Evolutionary conservation across 352 stramenopile species (phyloP), one percentile per base, ranked within the genome.

Genomic region (Pythium oligandrum): DNA sequence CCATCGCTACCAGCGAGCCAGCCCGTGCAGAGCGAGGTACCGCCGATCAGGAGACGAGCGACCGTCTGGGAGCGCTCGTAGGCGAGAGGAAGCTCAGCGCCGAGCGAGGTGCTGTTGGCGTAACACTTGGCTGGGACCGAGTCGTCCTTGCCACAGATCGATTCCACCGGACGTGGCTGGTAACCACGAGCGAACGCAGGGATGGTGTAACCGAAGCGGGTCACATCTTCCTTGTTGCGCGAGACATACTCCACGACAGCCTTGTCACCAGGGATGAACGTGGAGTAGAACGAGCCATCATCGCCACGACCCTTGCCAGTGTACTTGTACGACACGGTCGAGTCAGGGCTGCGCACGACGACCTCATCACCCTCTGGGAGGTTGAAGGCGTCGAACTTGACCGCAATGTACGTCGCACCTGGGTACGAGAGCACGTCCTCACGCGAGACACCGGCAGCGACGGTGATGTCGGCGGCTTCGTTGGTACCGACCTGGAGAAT

Each of bases 11-110:
- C 79, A 33, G 45, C 60, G 12, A 90, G 73, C 68, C 75, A 90
- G 7, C 79, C 79, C 2, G 79, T 88, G 55, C 79, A 90, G 44
- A 82, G 36, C 40, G 57, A 65, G 3, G 58, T 60, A 12, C 74
- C 74, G 44, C 78, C 70, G 44, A 91, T 80, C 3, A 86, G 36
- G n/a, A 91, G 61, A 17, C 78, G 73, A 48, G 73, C 75, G 6
- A 88, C 61, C 9, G 80, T 57, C 48, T 82, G 53, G 32, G 60
- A 51, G 17, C 61, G 63, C 32, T 56, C 58, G 57, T 80, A 84
- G n/a, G 77, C 65, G 8, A 65, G 55, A 17, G 74, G 71, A 2
- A 82, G 59, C 4, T 32, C 37, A 5, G 58, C 49, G 17, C 45
- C 61, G 33, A 66, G 6, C 7, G 74, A 57, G 0, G 53, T 50